Percentiles rank a stretch among this genome's conserved stretches.
These are phyloP conservation scores for Galerina marginata DNA, from an alignment of 768 basidiomycete species.

Conservation along the genomic window DNA sequence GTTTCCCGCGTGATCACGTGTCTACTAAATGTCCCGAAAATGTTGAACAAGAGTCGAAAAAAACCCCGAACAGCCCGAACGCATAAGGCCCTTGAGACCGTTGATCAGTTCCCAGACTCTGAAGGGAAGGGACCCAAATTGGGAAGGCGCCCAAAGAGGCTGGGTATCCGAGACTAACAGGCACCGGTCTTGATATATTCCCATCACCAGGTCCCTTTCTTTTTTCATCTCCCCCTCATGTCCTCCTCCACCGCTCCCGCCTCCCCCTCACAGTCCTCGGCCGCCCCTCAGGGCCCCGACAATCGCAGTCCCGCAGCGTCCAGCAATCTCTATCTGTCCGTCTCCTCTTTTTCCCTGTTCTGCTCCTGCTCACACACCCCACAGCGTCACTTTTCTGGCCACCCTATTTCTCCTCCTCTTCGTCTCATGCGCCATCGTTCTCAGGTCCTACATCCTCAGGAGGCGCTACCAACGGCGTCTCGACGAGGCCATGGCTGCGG, in stretches of 20 bases:
- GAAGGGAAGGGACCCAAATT: too few relatives aligned
- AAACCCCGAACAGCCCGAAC: too few relatives aligned
- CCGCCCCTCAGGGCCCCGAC: constrained; percentile 14
- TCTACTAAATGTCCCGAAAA: too few relatives aligned
- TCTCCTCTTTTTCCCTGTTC: constrained; percentile 7
- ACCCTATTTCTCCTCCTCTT: constrained; percentile 71
- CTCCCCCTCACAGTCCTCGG: constrained; percentile 10
- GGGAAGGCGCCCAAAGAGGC: too few relatives aligned
- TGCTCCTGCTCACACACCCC: constrained; percentile 3
- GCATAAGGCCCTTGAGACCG: too few relatives aligned
- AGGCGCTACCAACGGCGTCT: constrained; percentile 59
- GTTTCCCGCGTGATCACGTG: too few relatives aligned
- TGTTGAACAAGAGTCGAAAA: too few relatives aligned
- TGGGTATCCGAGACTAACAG: too few relatives aligned
- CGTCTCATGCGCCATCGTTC: constrained; percentile 66
- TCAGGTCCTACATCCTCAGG: constrained; percentile 66
- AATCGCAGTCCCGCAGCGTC: constrained; percentile 13
- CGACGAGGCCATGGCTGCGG: constrained; percentile 57
- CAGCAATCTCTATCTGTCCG: constrained; percentile 53
- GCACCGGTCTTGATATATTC: constrained; percentile 11
- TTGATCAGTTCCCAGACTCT: too few relatives aligned
- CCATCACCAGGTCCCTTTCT: constrained; percentile 19
- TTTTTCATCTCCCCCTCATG: constrained; percentile 25
- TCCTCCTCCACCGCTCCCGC: constrained; percentile 25
- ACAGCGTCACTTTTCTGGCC: constrained; percentile 74